Conservation (phyloP, 2,329 filamentous ascomycete species). For the Calonectria ilicicola region DNA sequence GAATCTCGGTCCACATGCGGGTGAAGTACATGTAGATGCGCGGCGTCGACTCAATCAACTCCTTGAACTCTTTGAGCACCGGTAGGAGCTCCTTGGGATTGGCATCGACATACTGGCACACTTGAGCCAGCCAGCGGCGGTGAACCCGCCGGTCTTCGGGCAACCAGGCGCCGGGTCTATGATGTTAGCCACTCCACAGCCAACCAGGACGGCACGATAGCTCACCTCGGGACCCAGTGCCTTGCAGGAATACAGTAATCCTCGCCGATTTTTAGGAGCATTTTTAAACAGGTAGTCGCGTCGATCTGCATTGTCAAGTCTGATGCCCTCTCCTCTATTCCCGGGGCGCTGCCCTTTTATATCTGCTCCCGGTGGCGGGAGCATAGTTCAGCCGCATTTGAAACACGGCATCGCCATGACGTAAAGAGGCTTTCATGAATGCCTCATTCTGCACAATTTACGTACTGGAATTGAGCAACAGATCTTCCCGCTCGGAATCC, state of each 20-base stretch:
- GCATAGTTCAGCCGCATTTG: neutral
- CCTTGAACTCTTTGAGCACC: slow-evolving; percentile 72
- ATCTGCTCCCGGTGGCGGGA: neutral
- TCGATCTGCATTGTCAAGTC: neutral
- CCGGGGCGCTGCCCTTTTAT: neutral
- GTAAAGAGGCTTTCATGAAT: neutral
- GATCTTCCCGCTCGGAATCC: neutral
- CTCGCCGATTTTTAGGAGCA: slow-evolving; percentile 64
- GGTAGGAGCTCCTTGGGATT: slow-evolving; percentile 66
- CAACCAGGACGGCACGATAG: neutral
- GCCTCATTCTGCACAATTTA: neutral
- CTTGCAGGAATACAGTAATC: slow-evolving; percentile 63
- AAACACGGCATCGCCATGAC: neutral
- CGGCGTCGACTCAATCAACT: slow-evolving; percentile 73
- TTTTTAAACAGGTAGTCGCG: slow-evolving; percentile 45
- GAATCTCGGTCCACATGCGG: slow-evolving; percentile 77
- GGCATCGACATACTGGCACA: slow-evolving; percentile 66
- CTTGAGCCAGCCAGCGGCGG: slow-evolving; percentile 70
- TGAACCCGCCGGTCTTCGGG: slow-evolving; percentile 73
- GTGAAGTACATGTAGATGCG: slow-evolving; percentile 75
- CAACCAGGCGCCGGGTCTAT: slow-evolving; percentile 70
- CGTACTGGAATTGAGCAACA: neutral
- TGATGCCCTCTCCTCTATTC: too few species aligned
- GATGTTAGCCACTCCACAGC: neutral
- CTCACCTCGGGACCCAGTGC: slow-evolving; percentile 60